Base-by-base conservation (phyloP, 2,329 filamentous ascomycete genomes). In the Fusarium oligoseptatum region DNA sequence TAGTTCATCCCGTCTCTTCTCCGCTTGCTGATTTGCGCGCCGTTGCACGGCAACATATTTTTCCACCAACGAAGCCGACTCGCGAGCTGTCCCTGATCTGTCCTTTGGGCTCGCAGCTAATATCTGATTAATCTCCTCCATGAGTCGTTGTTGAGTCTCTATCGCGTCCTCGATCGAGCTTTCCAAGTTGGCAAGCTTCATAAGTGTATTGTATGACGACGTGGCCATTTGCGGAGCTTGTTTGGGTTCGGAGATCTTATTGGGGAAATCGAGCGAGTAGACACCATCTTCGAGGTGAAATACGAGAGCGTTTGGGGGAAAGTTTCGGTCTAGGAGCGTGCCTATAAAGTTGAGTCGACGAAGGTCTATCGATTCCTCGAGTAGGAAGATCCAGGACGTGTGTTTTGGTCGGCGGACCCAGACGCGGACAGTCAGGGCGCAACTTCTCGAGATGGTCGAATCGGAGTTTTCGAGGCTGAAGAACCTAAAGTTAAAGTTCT, bases 121-220 rank as follows among this genome's bases (percentile, higher is more conserved):
- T 0, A 91, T 83, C 1, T 85, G 81, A 73, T 94, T 94, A 73
- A 98, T 97, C 73, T 98, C 94, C n/a, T 88, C 84, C 57, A 94
- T 91, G 10, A 98, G 87, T 63, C 88, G 88, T 69, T 93, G 91
- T 15, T 93, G 91, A 0, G 94, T 97, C 2, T 92, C 90, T 11
- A 98, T 85, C 2, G 95, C 95, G 82, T 98, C 96, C 80, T 97
- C 95, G 27, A 98, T 94, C 64, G 95, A 97, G 80, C 93, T 94
- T 72, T 98, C 95, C 17, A 98, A 87, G 67, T 95, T 98, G 7
- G 94, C 92, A 12, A 98, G 87, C 70, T 94, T 92, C 92, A 98
- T 96, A 22, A 98, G 86, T 2, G 94, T 91, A 79, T 95, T 95
- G 81, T 97, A 98, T 0, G 95, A 95, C 0, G 95, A 95, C 0